These are phyloP conservation scores for Neurospora pannonica DNA, from an alignment of 495 filamentous ascomycete species.

Conservation along the genomic window DNA sequence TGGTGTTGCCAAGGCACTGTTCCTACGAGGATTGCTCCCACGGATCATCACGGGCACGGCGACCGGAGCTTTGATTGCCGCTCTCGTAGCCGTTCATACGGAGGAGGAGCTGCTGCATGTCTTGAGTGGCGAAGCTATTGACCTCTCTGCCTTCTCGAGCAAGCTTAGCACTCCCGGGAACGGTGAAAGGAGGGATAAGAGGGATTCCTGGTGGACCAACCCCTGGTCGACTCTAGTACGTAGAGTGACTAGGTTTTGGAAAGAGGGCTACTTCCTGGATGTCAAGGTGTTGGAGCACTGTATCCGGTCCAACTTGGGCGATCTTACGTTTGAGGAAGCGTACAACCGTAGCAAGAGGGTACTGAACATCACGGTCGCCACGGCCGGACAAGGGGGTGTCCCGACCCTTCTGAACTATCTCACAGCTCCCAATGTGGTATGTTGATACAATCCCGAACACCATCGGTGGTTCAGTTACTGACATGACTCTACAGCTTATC, in stretches of 20 bases:
- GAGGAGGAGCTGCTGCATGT: conserved; percentile 76
- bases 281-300: conserved; percentile 74
- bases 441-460: conserved; percentile 20
- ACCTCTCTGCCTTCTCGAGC: conserved; percentile 67
- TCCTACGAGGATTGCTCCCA: conserved; percentile 73
- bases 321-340: conserved; percentile 90
- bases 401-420: conserved; percentile 87
- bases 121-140: conserved; percentile 68
- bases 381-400: conserved; percentile 59
- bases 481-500: conserved; percentile 47
- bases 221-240: conserved; percentile 47
- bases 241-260: conserved; percentile 54
- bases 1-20: conserved; percentile 82
- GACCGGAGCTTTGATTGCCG: conserved; percentile 84
- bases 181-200: conserved; percentile 2
- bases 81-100: conserved; percentile 78
- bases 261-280: conserved; percentile 77
- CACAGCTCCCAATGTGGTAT: conserved; percentile 86
- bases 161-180: conserved; percentile 16
- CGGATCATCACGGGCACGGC: conserved; percentile 88
- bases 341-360: conserved; percentile 78
- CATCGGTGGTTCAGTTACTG: background rate
- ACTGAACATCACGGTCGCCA: conserved; percentile 85
- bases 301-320: conserved; percentile 75
- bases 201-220: conserved; percentile 28